Conservation (phyloP, 2,329 filamentous ascomycete species). For the Fusarium nurragi region DNA sequence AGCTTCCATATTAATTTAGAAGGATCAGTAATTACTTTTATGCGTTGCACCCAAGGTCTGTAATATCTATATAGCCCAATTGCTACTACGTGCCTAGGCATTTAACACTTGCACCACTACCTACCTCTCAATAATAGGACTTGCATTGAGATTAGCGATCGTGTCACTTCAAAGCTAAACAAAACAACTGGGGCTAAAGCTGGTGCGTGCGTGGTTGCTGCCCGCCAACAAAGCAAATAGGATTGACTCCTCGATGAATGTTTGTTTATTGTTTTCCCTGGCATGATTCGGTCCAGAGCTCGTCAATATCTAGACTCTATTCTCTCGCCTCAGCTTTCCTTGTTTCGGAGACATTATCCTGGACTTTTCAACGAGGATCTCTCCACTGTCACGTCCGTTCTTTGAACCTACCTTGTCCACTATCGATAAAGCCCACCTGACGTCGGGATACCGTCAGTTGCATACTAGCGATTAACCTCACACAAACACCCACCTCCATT, state of each 20-base stretch:
- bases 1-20: no score
- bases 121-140: no score
- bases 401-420: background rate
- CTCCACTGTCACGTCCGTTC: background rate
- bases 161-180: slow-evolving; percentile 14
- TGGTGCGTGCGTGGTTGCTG: slow-evolving; percentile 34
- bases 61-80: no score
- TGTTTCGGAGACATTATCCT: background rate
- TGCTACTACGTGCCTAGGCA: no score
- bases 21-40: no score
- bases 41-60: no score
- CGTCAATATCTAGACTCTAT: background rate
- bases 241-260: background rate
- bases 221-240: slow-evolving; percentile 23
- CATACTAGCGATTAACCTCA: slow-evolving; percentile 7
- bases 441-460: slow-evolving; percentile 14
- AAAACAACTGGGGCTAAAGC: slow-evolving; percentile 12
- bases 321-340: background rate
- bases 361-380: background rate
- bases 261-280: slow-evolving; percentile 6
- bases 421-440: slow-evolving; percentile 35
- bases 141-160: slow-evolving; percentile 6
- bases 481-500: slow-evolving; percentile 3
- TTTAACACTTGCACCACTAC: no score
- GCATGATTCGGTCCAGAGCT: slow-evolving; percentile 1